Conservation (phyloP, 148 eudicot species). For the Vaccinium darrowii region DNA sequence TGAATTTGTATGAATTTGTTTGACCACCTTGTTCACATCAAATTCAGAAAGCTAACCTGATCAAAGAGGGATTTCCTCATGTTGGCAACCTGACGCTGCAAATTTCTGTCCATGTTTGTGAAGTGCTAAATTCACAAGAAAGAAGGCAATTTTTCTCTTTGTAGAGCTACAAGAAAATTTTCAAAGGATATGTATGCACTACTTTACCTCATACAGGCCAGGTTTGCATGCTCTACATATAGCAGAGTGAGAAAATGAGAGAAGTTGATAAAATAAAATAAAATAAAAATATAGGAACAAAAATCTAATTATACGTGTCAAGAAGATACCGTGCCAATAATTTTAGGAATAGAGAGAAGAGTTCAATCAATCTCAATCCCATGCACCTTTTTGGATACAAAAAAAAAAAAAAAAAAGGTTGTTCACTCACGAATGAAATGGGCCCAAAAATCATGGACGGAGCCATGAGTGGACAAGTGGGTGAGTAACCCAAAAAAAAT, state of each 20-base stretch:
- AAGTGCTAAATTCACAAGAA: slow-evolving; percentile 3
- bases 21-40: slow-evolving; percentile 63
- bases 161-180: background rate
- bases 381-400: too few species aligned
- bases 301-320: background rate
- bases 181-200: background rate
- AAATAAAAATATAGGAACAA: background rate
- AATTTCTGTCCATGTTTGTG: slow-evolving; percentile 26
- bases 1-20: slow-evolving; percentile 23
- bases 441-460: background rate
- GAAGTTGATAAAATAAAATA: too few species aligned
- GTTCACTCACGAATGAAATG: background rate
- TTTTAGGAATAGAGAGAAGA: background rate
- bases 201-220: background rate
- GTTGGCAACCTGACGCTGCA: slow-evolving; percentile 32
- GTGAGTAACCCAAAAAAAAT: background rate
- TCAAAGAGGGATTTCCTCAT: slow-evolving; percentile 44
- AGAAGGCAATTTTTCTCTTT: background rate
- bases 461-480: background rate
- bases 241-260: background rate
- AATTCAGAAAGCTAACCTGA: slow-evolving; percentile 28
- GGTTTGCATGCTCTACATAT: slow-evolving; percentile 5
- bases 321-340: background rate
- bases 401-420: too few species aligned
- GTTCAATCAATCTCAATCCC: background rate